Evolutionary conservation across 148 eudicot genomes (phyloP), one percentile per base, ranked within the genome.

Genomic region (Silene conica): DNA sequence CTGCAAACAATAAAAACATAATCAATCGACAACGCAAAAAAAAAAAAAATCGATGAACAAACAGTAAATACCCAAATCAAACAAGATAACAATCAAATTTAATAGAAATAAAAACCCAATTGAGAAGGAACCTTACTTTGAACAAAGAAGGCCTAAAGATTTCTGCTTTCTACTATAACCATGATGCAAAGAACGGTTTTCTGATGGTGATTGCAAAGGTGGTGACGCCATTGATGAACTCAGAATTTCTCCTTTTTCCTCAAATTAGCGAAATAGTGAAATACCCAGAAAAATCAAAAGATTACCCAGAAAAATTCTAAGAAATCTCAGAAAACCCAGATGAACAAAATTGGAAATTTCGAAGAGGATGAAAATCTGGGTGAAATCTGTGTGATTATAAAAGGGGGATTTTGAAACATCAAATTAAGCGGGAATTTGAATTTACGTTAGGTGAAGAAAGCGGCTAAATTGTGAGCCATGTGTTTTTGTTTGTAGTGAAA

Each of bases 111-210:
- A 20, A 12, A 23, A 23, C 20, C 26, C 14, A 11, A 41, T 46
- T 48, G 73, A 56, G 68, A 65, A 58, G 70, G 63, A 70, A 58
- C 2, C 48, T 26, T 72, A 95, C 99, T 95, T 95, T 45, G 97
- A 86, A 75, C 99, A 95, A n/a, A 95, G 74, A 48, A 92, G 97
- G 11, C 99, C 99, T 4, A 95, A 82, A 26, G 99, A 95, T 75
- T 95, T 95, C 88, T 92, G 99, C 76, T 95, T 95, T 61, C 97
- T 83, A 80, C 94, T 90, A 26, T 95, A 95, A 52, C 78, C 76
- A 22, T 76, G 78, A 69, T 86, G 77, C 31, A 81, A 71, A 62
- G 96, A 86, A 85, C 90, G 88, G 77, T 23, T 69, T 25, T 69
- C 72, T 8, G 72, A 69, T 1, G 26, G 18, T 12, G 63, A 25